Evolutionary conservation across 495 filamentous ascomycete genomes (phyloP), one percentile per base, ranked within the genome.

Genomic region (Rusavskia elegans): DNA sequence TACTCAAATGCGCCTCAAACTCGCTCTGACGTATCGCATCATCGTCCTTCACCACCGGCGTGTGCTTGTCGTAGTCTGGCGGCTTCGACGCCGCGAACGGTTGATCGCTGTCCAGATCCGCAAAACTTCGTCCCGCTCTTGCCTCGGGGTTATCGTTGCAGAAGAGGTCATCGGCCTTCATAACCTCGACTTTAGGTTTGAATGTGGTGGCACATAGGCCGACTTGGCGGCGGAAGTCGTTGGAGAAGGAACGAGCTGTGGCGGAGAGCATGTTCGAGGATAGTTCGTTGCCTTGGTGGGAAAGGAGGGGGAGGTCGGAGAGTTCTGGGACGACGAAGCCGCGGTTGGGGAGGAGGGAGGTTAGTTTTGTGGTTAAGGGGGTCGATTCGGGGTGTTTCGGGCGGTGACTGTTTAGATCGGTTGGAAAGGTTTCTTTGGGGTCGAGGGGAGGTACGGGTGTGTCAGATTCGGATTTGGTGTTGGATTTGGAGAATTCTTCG

Each of bases 401-500:
- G 16, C 30, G 17, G 30, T 45, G 27, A 16, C 21, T 37, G 19
- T 45, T 45, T 30, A 38, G 48, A 21, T 54, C 54, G 0, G 39
- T 38, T 7, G 42, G 42, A 8, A 63, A 50, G 11, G 60, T 56
- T 38, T 56, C 48, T 29, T 46, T 29, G n/a, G 55, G 54, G 52
- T 55, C 50, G 4, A 56, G 45, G 13, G 49, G 23, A 8, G 53
- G 59, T 27, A 48, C 20, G 10, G 54, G 35, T 9, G 27, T 30
- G 7, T 36, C 19, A 16, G 49, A n/a, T n/a, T 51, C 14, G 13
- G 45, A 16, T 27, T 23, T n/a, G 8, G 48, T 6, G 2, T 36
- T 19, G 9, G n/a, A 4, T 16, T 53, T 55, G 6, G 50, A 44
- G 38, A 37, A 83, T 61, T 92, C 87, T 63, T 92, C 85, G 0